Base-by-base conservation (phyloP, 129 eudicot species). In the Logfia minima region DNA sequence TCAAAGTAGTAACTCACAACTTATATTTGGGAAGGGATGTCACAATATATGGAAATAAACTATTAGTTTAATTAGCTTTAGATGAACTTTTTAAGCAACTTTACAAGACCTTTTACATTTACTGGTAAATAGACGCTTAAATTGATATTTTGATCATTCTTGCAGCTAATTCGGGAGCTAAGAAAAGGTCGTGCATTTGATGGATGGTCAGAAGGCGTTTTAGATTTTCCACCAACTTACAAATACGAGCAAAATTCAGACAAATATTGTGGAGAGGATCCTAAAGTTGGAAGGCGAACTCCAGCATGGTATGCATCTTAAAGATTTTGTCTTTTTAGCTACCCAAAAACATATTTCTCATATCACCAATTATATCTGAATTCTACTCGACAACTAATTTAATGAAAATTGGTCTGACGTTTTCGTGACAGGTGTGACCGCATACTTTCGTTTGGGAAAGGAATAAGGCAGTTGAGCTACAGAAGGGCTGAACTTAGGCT, bases 171-270 rank as follows among this genome's bases (percentile, higher is more conserved):
- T 13, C 85, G 84, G 60, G 99, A 95, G 83, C 82, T 95, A 34
- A 88, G 78, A 72, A 88, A 86, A 82, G 99, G 99, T 14, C 88
- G 86, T 39, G 89, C 86, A 43, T 95, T 95, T 85, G 92, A 88
- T 61, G 99, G 99, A 77, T 95, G 99, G 99, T 85, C 84, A 35
- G 99, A 95, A 87, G 99, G 99, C 8, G 72, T 70, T 21, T 68
- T 95, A 70, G 83, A 69, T 70, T 95, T 95, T 83, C 83, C 99
- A 21, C 99, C 99, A 65, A 95, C 99, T 32, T 95, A 95, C 81
- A 95, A 95, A 77, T 95, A 95, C 74, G 95, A 92, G 80, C 26
- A 79, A 37, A 92, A 90, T 67, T 91, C 99, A 14, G 86, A 77
- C 1, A 89, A 84, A 74, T 95, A 95, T 68, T 34, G 17, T 16